These are phyloP conservation scores for Inga leiocalycina DNA, from an alignment of 306 rosid species.

Conservation along the genomic window DNA sequence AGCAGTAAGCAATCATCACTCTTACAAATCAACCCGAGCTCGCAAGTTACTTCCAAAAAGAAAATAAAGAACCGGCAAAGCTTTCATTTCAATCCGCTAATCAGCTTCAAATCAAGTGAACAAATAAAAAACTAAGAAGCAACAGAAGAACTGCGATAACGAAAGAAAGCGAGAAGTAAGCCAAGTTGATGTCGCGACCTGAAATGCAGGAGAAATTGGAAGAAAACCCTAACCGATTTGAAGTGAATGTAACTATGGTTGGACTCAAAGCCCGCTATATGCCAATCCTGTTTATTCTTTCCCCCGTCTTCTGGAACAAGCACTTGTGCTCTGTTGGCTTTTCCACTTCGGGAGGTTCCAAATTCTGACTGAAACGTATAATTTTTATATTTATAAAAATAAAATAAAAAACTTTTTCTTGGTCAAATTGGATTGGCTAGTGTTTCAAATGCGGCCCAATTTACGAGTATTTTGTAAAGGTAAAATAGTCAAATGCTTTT, in stretches of 20 bases:
- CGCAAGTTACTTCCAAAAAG: not conserved
- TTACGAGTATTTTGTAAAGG: not conserved
- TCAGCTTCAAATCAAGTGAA: not conserved
- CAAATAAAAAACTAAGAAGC: not conserved
- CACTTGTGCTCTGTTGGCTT: not conserved
- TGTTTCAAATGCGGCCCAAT: not conserved
- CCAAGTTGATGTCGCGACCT: not conserved
- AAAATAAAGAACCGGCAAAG: not conserved
- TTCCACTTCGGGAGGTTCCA: not conserved
- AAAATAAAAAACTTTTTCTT: too few species aligned
- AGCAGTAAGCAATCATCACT: not conserved
- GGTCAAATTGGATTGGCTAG: not conserved
- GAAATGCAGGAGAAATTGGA: slow-evolving; percentile 9
- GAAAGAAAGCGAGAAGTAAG: not conserved
- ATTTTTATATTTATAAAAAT: not conserved
- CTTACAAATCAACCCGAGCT: not conserved
- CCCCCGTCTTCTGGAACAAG: slow-evolving; percentile 6
- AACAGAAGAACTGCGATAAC: not conserved
- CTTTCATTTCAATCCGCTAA: not conserved
- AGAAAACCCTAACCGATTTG: slow-evolving; percentile 26
- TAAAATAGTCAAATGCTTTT: not conserved
- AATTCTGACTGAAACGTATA: not conserved
- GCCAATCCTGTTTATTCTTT: not conserved
- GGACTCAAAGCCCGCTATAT: not conserved
- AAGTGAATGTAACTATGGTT: not conserved